Evolutionary conservation across 1,139 yeast genomes (phyloP).

Genomic region (Suhomyces yuchorum): DNA sequence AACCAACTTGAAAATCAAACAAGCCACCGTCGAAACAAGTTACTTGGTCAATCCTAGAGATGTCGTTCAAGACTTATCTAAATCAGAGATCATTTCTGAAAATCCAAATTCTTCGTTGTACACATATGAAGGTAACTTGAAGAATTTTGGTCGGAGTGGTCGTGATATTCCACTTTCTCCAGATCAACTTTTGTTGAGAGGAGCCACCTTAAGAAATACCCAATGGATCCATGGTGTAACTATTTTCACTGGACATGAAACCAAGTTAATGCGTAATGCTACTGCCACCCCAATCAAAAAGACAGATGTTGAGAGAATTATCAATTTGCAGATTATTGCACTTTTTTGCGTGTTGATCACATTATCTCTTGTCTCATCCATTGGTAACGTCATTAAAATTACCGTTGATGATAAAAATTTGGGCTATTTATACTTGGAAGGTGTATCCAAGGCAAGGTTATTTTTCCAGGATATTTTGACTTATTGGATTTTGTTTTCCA

Average conservation of each 20-base stretch:
- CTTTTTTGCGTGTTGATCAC: constrained; percentile 77
- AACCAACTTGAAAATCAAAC: constrained; percentile 93
- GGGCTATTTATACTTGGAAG: constrained; percentile 67
- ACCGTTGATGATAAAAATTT: constrained; percentile 54
- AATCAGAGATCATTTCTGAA: constrained; percentile 65
- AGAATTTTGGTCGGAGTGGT: constrained; percentile 51
- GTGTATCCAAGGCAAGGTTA: constrained; percentile 65
- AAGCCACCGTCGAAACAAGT: constrained; percentile 78
- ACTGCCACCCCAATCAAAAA: constrained; percentile 97
- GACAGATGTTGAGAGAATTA: constrained; percentile 95
- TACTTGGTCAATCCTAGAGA: constrained; percentile 69
- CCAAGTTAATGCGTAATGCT: constrained; percentile 97
- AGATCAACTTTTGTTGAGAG: constrained; percentile 87
- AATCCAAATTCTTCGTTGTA: constrained; percentile 93
- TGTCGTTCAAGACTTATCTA: constrained; percentile 41
- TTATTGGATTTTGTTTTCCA: constrained; percentile 94
- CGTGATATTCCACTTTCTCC: constrained; percentile 71
- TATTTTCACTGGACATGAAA: constrained; percentile 96
- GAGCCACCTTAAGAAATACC: constrained; percentile 93
- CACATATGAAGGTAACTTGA: constrained; percentile 88
- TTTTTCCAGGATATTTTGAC: constrained; percentile 89
- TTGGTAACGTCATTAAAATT: constrained; percentile 82
- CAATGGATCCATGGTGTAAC: constrained; percentile 95
- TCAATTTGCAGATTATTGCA: constrained; percentile 88
- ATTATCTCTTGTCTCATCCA: constrained; percentile 75